These are phyloP conservation scores for Plantago ovata DNA, from an alignment of 257 asterid genomes.

Conservation along the genomic window DNA sequence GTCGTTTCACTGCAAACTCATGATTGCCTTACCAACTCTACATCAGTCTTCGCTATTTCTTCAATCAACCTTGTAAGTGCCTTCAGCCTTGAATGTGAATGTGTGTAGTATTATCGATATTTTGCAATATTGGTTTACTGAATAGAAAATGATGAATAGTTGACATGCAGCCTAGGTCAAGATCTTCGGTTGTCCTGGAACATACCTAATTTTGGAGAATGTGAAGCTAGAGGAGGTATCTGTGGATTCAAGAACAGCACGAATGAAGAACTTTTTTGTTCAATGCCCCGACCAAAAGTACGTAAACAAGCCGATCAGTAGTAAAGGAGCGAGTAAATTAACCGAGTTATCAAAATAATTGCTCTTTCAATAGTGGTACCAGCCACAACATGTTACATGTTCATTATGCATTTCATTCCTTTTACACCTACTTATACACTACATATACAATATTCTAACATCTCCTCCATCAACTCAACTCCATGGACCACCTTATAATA, in stretches of 20 bases:
- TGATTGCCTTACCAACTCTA: slow-evolving; percentile 61
- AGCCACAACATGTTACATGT: slow-evolving; percentile 27
- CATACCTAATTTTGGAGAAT: slow-evolving; percentile 34
- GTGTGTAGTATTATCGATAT: slow-evolving; percentile 33
- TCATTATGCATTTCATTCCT: slow-evolving; percentile 34
- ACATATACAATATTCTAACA: too few species aligned
- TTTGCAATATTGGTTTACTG: slow-evolving; percentile 39
- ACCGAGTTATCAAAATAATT: slow-evolving; percentile 26
- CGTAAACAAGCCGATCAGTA: not conserved
- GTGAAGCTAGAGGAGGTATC: slow-evolving; percentile 38
- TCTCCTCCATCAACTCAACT: too few species aligned
- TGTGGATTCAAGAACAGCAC: slow-evolving; percentile 39
- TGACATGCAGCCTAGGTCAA: slow-evolving; percentile 18
- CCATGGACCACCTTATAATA: too few species aligned
- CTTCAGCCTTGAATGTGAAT: too few species aligned
- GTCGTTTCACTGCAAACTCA: slow-evolving; percentile 27
- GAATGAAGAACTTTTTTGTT: slow-evolving; percentile 23
- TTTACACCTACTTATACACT: too few species aligned
- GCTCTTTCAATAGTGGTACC: slow-evolving; percentile 42
- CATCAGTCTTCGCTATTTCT: slow-evolving; percentile 46
- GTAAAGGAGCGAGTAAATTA: not conserved
- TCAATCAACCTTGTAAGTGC: slow-evolving; percentile 21
- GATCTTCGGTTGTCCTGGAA: slow-evolving; percentile 40
- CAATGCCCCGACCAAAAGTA: slow-evolving; percentile 28
- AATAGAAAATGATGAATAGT: slow-evolving; percentile 23